Evolutionary conservation across 2,329 filamentous ascomycete genomes (phyloP).

Genomic region (Aspergillus pseudotamarii): DNA sequence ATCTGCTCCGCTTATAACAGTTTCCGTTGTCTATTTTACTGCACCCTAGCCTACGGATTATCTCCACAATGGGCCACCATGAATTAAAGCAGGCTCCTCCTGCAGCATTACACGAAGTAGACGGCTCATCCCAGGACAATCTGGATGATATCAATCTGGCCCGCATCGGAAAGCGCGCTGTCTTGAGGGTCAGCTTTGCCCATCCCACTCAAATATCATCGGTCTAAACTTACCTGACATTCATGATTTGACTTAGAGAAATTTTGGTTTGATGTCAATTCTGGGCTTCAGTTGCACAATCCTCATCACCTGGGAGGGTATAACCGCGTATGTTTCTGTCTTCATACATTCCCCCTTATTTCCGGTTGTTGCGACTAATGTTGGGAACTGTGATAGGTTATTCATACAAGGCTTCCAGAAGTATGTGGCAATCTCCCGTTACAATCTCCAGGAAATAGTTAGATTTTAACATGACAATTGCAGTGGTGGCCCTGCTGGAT

Average conservation of each 20-base stretch:
- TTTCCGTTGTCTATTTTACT: not conserved
- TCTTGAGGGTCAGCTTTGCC: not conserved
- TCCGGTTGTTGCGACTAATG: not conserved
- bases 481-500: conserved; percentile 36
- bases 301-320: conserved; percentile 44
- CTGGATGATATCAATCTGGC: not conserved
- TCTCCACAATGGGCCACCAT: not conserved
- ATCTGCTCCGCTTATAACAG: not conserved
- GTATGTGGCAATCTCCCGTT: not conserved
- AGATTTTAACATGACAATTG: not conserved
- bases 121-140: not conserved
- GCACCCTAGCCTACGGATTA: not conserved
- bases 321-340: conserved; percentile 30
- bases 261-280: conserved; percentile 45
- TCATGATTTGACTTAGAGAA: conserved; percentile 29
- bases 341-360: not conserved
- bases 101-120: not conserved
- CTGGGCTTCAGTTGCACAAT: conserved; percentile 45
- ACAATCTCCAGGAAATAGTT: conserved; percentile 14
- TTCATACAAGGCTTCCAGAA: not conserved
- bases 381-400: conserved; percentile 15
- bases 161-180: not conserved
- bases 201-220: no score
- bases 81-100: not conserved
- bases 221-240: not conserved